A percentile compares a stretch with the other conserved stretches of the same genome.
These are phyloP conservation scores for Cladosporium halotolerans DNA, from an alignment of 2,329 filamentous ascomycete genomes.

Conservation along the genomic window DNA sequence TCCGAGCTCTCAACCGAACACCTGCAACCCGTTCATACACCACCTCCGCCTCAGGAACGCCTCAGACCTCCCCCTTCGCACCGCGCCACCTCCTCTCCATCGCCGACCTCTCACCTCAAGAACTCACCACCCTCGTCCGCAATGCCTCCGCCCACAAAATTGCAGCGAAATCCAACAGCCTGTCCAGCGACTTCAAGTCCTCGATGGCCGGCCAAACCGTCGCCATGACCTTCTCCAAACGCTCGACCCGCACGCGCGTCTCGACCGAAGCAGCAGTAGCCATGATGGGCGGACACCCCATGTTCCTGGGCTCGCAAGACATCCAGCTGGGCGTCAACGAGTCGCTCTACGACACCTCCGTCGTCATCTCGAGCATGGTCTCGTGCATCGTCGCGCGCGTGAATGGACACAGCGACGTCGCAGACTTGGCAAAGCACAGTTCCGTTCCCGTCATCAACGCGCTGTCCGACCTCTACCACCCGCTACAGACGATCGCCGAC, in stretches of 20 bases:
- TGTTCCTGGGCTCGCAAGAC: slow-evolving; percentile 94
- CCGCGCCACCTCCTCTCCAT: slow-evolving; percentile 91
- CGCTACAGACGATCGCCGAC: slow-evolving; percentile 89
- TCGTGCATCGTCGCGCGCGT: slow-evolving; percentile 46
- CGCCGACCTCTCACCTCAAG: slow-evolving; percentile 70
- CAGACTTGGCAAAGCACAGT: slow-evolving; percentile 42
- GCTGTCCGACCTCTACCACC: slow-evolving; percentile 85
- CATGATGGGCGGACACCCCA: slow-evolving; percentile 84
- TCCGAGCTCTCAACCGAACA: slow-evolving; percentile 15
- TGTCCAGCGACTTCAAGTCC: slow-evolving; percentile 53
- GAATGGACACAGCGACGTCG: slow-evolving; percentile 46
- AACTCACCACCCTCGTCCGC: slow-evolving; percentile 74
- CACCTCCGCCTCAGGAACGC: slow-evolving; percentile 27
- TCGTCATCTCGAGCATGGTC: slow-evolving; percentile 76
- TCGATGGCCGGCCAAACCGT: slow-evolving; percentile 71
- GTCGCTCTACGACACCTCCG: slow-evolving; percentile 83
- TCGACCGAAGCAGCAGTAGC: slow-evolving; percentile 87
- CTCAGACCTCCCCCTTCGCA: slow-evolving; percentile 49
- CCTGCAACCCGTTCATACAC: slow-evolving; percentile 21
- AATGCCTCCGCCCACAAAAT: slow-evolving; percentile 75
- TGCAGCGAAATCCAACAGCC: slow-evolving; percentile 61
- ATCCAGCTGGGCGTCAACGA: slow-evolving; percentile 97
- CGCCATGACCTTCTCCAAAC: slow-evolving; percentile 95
- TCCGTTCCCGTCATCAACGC: slow-evolving; percentile 47
- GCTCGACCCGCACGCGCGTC: slow-evolving; percentile 85